Base-by-base conservation (phyloP, 352 stramenopile genomes). In the Globisporangium spinosum region DNA sequence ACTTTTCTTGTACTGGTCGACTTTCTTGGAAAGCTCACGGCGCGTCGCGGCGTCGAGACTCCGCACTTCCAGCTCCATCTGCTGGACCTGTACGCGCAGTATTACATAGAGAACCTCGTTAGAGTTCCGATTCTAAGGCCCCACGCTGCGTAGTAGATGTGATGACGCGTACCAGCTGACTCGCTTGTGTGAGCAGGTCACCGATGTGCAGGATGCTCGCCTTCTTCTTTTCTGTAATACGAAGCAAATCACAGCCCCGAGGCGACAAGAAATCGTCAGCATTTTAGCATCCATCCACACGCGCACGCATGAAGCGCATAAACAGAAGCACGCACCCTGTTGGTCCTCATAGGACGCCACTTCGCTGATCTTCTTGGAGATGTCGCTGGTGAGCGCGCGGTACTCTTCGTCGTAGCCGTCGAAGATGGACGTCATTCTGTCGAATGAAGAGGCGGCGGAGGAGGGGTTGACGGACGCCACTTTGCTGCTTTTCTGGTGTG, bases 371-470 rank as follows among this genome's bases (percentile, higher is more conserved):
- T 96, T 96, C 69, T 86, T 91, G 56, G 88, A 96, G 76, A 96
- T 93, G 68, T 94, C 87, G 75, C 83, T 89, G 35, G 88, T 80
- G 58, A 96, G 71, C 53, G 86, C 74, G 64, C 87, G 86, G 65
- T 96, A 96, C 70, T 96, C 88, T 74, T 96, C 88, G 64, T 96
- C 88, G 70, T 96, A 96, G 47, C 86, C 83, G 69, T 96, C 88
- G 54, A 96, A 96, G 66, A 94, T 96, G 43, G 86, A 92, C 70
- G 88, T 96, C 86, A 94, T 96, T 57, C 65, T 75, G 71, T 68
- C 69, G 57, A 70, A 68, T 8, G 64, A 65, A 2, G 64, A 51
- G 60, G 54, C n/a, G 7, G 61, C 9, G 6, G 56, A 32, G 3
- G 61, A 54, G 23, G 58, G 15, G 17, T 22, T 53, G 40, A 49